phyloP scores from a whole-genome alignment of 176 grass and related monocot genomes.

The Oryza rufipogon region DNA sequence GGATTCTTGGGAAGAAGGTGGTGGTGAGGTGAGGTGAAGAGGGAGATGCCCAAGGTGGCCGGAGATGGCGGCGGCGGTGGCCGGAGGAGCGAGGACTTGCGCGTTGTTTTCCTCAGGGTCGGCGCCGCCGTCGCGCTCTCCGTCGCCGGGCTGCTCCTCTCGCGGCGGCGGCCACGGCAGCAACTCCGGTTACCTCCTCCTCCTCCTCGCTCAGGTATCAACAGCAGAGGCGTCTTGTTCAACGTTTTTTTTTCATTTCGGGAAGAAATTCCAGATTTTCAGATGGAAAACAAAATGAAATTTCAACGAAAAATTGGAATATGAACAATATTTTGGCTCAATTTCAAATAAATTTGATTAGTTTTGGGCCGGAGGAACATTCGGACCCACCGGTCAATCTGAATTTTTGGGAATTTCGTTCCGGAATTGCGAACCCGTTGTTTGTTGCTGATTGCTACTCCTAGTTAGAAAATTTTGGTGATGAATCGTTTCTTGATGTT shows the following conservation, averaged over 20 bases:
- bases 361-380: background rate
- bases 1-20: conserved; percentile 33
- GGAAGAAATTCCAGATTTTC: too few relatives aligned
- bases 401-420: background rate
- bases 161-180: conserved; percentile 45
- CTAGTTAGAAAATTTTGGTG: background rate
- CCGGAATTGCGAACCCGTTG: background rate
- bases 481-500: background rate
- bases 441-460: background rate
- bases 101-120: conserved; percentile 57
- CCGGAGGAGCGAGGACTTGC: conserved; percentile 40
- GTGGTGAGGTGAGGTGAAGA: background rate
- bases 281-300: too few relatives aligned
- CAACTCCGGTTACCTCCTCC: conserved; percentile 45
- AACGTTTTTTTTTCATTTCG: too few relatives aligned
- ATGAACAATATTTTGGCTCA: background rate
- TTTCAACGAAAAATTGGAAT: background rate
- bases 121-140: conserved; percentile 66
- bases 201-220: conserved; percentile 38
- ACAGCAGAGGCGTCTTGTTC: background rate
- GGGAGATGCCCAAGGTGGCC: conserved; percentile 43
- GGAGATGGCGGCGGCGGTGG: conserved; percentile 30
- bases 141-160: conserved; percentile 65
- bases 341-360: background rate
- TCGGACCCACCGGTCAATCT: too few relatives aligned